Conservation (phyloP, 1,284 basidiomycete genomes). For the Megacollybia platyphylla region DNA sequence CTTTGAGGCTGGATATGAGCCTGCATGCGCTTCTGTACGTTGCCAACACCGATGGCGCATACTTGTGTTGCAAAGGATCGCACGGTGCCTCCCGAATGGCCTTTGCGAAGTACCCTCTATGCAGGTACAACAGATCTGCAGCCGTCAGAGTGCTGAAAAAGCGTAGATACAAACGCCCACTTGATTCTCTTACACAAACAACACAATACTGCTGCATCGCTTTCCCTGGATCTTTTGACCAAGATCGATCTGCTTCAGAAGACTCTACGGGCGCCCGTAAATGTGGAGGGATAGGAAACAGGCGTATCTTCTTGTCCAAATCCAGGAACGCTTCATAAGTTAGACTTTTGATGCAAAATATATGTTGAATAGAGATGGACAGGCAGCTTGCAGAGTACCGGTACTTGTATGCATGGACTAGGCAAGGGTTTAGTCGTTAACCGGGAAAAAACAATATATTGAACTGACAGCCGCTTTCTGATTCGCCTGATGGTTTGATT, state of each 20-base stretch:
- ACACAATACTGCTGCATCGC: constrained; percentile 35
- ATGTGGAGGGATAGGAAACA: constrained; percentile 27
- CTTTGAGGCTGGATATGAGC: constrained; percentile 24
- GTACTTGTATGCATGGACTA: constrained; percentile 36
- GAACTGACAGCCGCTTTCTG: constrained; percentile 30
- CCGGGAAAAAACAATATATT: constrained; percentile 1
- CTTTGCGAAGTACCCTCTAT: constrained; percentile 35
- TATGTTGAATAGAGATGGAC: constrained; percentile 24
- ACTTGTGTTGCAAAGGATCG: constrained; percentile 31
- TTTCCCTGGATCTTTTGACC: constrained; percentile 22
- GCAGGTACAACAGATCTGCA: constrained; percentile 37
- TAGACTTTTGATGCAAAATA: constrained; percentile 23
- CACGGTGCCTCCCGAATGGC: constrained; percentile 26
- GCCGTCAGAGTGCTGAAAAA: not conserved
- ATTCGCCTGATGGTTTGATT: constrained; percentile 16
- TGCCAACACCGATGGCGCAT: constrained; percentile 31
- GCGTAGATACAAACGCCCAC: constrained; percentile 9
- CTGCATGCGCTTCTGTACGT: constrained; percentile 30
- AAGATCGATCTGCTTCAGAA: constrained; percentile 17
- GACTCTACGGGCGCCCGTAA: constrained; percentile 22
- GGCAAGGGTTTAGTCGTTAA: constrained; percentile 2
- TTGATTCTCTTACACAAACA: constrained; percentile 27
- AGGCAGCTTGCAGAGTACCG: constrained; percentile 32
- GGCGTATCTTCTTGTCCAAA: constrained; percentile 31
- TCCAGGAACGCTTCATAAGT: constrained; percentile 27